Conservation (phyloP, 257 asterid species). For the Fraxinus anomala region DNA sequence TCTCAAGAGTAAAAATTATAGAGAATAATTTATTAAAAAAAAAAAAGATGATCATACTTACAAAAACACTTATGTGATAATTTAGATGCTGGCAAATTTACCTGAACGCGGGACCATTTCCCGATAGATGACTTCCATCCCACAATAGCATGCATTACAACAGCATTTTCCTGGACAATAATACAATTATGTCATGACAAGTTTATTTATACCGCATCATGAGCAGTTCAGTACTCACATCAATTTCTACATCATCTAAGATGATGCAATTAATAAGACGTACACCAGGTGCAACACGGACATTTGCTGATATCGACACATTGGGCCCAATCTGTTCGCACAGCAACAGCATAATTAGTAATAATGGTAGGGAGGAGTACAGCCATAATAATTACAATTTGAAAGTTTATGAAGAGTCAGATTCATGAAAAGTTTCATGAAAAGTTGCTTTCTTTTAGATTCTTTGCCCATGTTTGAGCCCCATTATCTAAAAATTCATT, state of each 20-base stretch:
- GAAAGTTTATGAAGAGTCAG: not conserved
- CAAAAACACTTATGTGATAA: not conserved
- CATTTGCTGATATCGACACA: constrained; percentile 84
- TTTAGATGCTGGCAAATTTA: constrained; percentile 18
- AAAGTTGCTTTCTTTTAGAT: not conserved
- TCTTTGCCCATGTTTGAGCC: no score
- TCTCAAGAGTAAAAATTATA: not conserved
- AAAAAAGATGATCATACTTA: not conserved
- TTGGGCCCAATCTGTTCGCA: constrained; percentile 74
- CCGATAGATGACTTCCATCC: constrained; percentile 89
- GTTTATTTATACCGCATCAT: not conserved
- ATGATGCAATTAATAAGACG: constrained; percentile 67
- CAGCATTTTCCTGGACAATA: constrained; percentile 74
- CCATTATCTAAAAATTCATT: no score
- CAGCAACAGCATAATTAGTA: constrained; percentile 2
- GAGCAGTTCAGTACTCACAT: constrained; percentile 26
- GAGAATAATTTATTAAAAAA: not conserved
- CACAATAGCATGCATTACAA: constrained; percentile 67
- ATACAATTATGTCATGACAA: not conserved
- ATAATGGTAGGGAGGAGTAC: not conserved
- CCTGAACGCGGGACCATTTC: constrained; percentile 89
- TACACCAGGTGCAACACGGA: constrained; percentile 77
- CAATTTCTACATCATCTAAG: constrained; percentile 73
- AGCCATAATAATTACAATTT: not conserved
- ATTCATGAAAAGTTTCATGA: not conserved